Conservation (phyloP, 257 asterid species). For the Capsicum rhomboideum region DNA sequence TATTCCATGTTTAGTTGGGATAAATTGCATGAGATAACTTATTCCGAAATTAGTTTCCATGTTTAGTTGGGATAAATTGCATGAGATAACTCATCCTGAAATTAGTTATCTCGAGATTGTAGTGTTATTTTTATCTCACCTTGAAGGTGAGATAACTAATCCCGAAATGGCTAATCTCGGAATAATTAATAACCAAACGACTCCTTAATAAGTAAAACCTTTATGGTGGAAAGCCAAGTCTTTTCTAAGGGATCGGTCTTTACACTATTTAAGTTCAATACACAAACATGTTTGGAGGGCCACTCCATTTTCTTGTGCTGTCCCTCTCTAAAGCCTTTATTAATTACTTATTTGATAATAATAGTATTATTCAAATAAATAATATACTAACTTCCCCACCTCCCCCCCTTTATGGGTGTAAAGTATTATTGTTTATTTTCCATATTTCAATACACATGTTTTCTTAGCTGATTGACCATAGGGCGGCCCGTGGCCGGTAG, state of each 20-base stretch:
- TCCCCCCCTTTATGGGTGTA: background rate
- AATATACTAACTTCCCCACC: background rate
- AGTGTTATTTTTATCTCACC: no score
- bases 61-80: no score
- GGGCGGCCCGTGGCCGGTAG: background rate
- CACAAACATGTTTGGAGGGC: background rate
- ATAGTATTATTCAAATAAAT: background rate
- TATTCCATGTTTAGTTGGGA: no score
- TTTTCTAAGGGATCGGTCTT: background rate
- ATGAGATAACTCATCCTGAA: no score
- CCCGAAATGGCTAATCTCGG: no score
- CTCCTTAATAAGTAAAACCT: background rate
- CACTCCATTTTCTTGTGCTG: background rate
- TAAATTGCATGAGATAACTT: no score
- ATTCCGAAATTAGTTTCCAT: no score
- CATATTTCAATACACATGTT: background rate
- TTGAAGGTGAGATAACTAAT: no score
- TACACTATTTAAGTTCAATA: background rate
- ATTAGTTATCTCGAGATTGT: no score
- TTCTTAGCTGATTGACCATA: background rate
- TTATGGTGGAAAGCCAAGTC: background rate
- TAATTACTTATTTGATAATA: background rate
- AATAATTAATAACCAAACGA: no score
- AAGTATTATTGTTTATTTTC: background rate
- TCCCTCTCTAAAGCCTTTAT: background rate